phyloP scores from a whole-genome alignment of 2,329 filamentous ascomycete genomes.

The Fusarium dlaminii region DNA sequence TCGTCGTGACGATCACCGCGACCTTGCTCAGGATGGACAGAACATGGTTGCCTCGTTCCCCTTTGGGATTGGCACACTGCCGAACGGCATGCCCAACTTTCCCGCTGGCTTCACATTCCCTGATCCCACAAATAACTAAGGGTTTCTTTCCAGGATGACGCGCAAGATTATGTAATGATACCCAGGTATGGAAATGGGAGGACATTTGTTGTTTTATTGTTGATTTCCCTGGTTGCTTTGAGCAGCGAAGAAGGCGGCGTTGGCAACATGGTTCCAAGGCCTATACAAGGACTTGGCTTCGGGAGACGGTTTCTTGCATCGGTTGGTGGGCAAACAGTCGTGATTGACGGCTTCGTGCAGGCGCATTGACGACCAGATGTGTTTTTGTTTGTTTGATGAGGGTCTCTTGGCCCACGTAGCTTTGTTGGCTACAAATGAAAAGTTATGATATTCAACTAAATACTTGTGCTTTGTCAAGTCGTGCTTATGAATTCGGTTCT shows the following conservation, averaged over 20 bases:
- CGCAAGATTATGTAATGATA: conserved; percentile 30
- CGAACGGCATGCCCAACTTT: conserved; percentile 56
- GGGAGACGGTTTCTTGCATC: conserved; percentile 15
- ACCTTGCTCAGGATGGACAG: conserved; percentile 38
- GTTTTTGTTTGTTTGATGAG: conserved; percentile 1
- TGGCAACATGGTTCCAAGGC: conserved; percentile 9
- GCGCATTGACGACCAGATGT: not conserved
- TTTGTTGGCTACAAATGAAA: conserved; percentile 20
- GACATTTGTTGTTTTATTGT: conserved; percentile 24
- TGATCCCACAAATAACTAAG: conserved; percentile 42
- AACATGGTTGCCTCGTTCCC: conserved; percentile 46
- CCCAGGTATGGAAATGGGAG: conserved; percentile 29
- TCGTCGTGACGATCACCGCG: conserved; percentile 35
- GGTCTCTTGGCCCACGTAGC: conserved; percentile 5
- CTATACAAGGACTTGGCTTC: not conserved
- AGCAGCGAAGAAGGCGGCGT: conserved; percentile 20
- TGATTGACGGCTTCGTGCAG: not conserved
- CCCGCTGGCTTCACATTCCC: conserved; percentile 53
- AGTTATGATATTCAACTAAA: conserved; percentile 13
- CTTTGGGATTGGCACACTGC: conserved; percentile 52
- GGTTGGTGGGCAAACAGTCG: conserved; percentile 3
- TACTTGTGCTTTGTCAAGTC: not conserved
- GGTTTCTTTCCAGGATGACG: conserved; percentile 8
- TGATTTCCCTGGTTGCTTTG: conserved; percentile 19
- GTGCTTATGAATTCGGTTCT: not conserved